phyloP scores from a whole-genome alignment of 768 basidiomycete species.

The Suillus discolor region DNA sequence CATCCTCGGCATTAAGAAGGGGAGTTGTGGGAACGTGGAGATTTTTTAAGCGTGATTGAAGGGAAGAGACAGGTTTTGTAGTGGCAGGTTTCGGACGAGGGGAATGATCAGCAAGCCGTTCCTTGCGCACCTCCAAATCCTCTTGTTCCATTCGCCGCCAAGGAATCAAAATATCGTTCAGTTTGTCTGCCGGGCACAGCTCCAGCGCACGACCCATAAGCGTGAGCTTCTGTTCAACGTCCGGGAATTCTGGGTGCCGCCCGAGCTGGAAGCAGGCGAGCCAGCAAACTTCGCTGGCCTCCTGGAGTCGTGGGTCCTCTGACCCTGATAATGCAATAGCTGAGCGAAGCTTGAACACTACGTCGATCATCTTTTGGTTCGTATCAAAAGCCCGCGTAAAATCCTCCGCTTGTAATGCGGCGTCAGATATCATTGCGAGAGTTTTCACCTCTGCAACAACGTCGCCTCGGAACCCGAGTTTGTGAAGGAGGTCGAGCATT shows the following conservation, averaged over 20 bases:
- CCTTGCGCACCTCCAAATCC: constrained; percentile 54
- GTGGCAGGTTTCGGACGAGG: constrained; percentile 23
- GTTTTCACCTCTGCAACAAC: constrained; percentile 77
- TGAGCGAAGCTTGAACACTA: constrained; percentile 52
- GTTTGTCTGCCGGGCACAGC: constrained; percentile 80
- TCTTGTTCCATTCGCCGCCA: constrained; percentile 80
- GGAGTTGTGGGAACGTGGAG: constrained; percentile 72
- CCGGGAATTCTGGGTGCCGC: constrained; percentile 73
- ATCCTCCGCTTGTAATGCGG: constrained; percentile 83
- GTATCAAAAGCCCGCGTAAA: constrained; percentile 73
- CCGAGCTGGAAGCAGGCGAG: constrained; percentile 88
- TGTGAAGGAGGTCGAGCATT: constrained; percentile 85
- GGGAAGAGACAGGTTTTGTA: constrained; percentile 48
- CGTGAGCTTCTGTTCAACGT: constrained; percentile 64
- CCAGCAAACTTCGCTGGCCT: constrained; percentile 87
- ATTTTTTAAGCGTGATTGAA: constrained; percentile 63
- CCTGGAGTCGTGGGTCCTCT: constrained; percentile 47
- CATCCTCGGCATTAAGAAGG: constrained; percentile 71
- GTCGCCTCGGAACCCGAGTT: constrained; percentile 80
- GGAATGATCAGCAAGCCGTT: constrained; percentile 34
- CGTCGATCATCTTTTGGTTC: constrained; percentile 70
- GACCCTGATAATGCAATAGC: constrained; percentile 23
- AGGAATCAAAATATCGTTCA: constrained; percentile 72
- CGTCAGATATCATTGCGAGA: constrained; percentile 88
- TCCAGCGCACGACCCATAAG: constrained; percentile 83